phyloP scores from a whole-genome alignment of 2,329 filamentous ascomycete genomes.

The Xylariaceae sp. region DNA sequence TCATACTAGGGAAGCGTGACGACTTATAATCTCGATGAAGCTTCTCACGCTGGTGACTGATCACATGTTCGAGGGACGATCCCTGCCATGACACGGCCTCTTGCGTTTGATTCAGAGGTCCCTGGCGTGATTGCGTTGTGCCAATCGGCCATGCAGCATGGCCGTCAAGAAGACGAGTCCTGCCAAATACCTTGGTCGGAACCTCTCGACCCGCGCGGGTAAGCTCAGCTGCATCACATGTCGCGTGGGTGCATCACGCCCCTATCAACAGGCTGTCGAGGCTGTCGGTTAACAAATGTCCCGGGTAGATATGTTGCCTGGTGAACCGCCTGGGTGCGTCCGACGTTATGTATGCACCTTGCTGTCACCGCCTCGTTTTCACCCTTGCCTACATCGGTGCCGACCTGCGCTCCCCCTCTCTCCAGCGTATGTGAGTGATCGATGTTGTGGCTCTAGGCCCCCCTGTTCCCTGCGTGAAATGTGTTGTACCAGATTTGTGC shows the following conservation, averaged over 20 bases:
- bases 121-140: conserved; percentile 19
- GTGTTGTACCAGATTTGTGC: conserved; percentile 3
- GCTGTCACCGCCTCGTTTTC: conserved; percentile 17
- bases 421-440: conserved; percentile 8
- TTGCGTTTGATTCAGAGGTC: conserved; percentile 12
- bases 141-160: conserved; percentile 23
- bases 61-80: conserved; percentile 16
- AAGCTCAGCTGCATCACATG: conserved; percentile 17
- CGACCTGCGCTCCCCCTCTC: background rate
- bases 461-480: conserved; percentile 4
- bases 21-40: conserved; percentile 17
- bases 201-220: conserved; percentile 20
- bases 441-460: background rate
- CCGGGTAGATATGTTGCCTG: background rate
- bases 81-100: conserved; percentile 14
- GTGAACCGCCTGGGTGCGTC: background rate
- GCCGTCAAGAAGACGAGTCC: conserved; percentile 16
- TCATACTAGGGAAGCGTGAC: background rate
- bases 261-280: conserved; percentile 13
- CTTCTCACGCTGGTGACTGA: conserved; percentile 6
- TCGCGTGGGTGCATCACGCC: conserved; percentile 15
- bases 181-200: conserved; percentile 12
- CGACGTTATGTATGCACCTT: background rate
- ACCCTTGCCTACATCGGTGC: conserved; percentile 9
- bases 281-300: conserved; percentile 5